Evolutionary conservation across 2,329 filamentous ascomycete species (phyloP), one percentile per base, ranked within the genome.

Genomic region (Epichloe bromicola): DNA sequence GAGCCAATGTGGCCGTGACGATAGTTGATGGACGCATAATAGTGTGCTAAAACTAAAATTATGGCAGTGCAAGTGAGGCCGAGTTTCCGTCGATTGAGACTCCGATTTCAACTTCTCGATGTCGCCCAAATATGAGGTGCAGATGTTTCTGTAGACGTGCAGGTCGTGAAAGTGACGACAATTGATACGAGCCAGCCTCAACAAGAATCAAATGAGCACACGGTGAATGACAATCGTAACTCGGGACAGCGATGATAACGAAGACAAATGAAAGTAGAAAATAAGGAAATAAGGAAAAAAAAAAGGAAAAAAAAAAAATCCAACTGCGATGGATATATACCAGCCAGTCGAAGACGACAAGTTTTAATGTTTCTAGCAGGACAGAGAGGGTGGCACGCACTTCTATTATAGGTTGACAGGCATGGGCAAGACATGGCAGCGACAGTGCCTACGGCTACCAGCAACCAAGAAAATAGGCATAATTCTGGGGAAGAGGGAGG

Each of bases 11-110:
- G 48, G 75, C 70, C 37, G 70, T 57, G 46, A 78, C 55, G 57
- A 76, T 58, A 56, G 70, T 65, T 55, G 73, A 74, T 58, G 68
- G 65, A 59, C 70, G 72, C 79, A 82, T 83, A 46, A 82, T 83
- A 47, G 62, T 70, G 26, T 15, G 12, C 12, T 33, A 1, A 11
- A 23, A 7, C 5, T 17, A 5, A 11, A 23, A n/a, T 23, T 8
- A 5, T 42, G 17, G n/a, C 6, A 36, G n/a, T 38, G 7, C 19
- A 42, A 11, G 12, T 20, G 19, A 4, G 7, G 6, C 5, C 17
- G 17, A 42, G 42, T 30, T 4, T 3, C 14, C 11, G 14, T 42
- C 40, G 2, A 42, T 30, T 4, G 8, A 30, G 30, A 30, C 30
- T 30, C 30, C 3, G n/a, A 40, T 19, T 19, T n/a, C n/a, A 17